phyloP scores from a whole-genome alignment of 1,284 basidiomycete species.

The Schizophyllum commune region DNA sequence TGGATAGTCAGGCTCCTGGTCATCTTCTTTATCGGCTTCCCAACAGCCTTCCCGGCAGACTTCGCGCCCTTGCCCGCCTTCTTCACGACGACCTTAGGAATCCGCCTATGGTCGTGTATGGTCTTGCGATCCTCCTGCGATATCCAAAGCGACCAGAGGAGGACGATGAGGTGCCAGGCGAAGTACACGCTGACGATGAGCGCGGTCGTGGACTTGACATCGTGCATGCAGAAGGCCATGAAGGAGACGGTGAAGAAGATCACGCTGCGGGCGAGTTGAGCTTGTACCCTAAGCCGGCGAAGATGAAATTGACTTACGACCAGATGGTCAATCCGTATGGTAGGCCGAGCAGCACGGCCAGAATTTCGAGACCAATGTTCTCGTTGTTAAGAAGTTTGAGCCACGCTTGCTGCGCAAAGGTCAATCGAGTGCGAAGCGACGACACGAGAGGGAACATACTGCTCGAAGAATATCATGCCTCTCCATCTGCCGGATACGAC shows the following conservation, averaged over 20 bases:
- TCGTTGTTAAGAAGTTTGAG: background rate
- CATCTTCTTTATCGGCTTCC: background rate
- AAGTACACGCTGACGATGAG: constrained; percentile 3
- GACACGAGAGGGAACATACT: background rate
- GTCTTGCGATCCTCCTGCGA: constrained; percentile 1
- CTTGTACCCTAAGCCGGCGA: too few species aligned
- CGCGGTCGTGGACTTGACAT: background rate
- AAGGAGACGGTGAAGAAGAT: constrained; percentile 4
- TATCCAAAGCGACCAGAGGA: constrained; percentile 6
- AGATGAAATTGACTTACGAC: too few species aligned
- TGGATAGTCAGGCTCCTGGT: background rate
- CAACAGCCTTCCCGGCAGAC: background rate
- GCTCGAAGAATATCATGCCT: background rate
- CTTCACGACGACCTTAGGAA: background rate
- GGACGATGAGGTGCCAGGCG: background rate
- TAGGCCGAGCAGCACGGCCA: background rate
- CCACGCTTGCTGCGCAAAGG: background rate
- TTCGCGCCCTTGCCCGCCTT: background rate
- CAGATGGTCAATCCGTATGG: background rate
- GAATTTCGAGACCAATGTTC: background rate
- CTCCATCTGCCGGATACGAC: background rate
- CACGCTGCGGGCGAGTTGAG: background rate
- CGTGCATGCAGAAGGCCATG: constrained; percentile 4
- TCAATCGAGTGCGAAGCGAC: background rate
- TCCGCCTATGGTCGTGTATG: background rate